Evolutionary conservation across 192 early-diverging fungal genomes (phyloP).

Genomic region (Podochytrium sp.): DNA sequence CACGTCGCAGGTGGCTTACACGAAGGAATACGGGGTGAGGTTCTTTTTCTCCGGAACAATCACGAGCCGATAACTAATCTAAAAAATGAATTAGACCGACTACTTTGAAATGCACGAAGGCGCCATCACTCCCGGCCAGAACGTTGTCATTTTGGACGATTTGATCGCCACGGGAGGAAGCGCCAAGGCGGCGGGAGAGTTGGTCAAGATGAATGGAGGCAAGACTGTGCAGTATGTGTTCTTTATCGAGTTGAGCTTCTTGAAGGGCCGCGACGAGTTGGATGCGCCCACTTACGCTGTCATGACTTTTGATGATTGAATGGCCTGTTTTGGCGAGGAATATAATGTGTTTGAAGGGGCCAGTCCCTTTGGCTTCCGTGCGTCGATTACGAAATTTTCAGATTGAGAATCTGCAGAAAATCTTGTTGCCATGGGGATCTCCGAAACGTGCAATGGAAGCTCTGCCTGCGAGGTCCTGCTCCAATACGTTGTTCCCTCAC

Average conservation of each 20-base stretch:
- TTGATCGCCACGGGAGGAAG: constrained; percentile 88
- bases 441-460: not conserved
- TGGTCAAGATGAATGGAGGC: constrained; percentile 76
- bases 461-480: not conserved
- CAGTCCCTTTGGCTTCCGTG: too few species aligned
- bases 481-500: not conserved
- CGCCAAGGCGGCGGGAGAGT: constrained; percentile 81
- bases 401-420: too few species aligned
- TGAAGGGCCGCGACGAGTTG: constrained; percentile 81
- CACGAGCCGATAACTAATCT: too few species aligned
- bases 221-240: constrained; percentile 85
- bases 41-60: constrained; percentile 35
- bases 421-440: not conserved
- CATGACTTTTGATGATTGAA: constrained; percentile 69
- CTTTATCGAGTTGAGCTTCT: constrained; percentile 84
- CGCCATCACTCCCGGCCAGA: constrained; percentile 77
- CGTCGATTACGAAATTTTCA: too few species aligned
- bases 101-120: constrained; percentile 90
- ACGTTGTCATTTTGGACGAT: constrained; percentile 94
- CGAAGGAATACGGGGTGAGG: constrained; percentile 89
- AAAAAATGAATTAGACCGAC: constrained; percentile 52
- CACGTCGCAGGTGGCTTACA: constrained; percentile 71
- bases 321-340: too few species aligned
- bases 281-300: constrained; percentile 87
- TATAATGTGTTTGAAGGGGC: too few species aligned